Percentiles rank a stretch among this genome's conserved stretches.
Conservation (phyloP, 2,329 filamentous ascomycete species). For the Fusarium abutilonis region DNA sequence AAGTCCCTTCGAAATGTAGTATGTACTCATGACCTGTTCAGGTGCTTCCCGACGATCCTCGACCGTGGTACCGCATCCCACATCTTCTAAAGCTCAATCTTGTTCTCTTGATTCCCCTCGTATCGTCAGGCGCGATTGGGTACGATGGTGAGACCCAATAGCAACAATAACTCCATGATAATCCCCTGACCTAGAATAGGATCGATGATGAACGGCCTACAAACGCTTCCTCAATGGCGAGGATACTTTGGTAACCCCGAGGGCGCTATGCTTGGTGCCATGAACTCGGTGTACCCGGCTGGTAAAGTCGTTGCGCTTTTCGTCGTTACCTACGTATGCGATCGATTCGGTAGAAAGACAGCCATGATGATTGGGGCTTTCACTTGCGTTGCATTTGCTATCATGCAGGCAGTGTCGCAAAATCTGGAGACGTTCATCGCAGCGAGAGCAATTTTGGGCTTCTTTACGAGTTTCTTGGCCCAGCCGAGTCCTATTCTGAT, state of each 20-base stretch:
- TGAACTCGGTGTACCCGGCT: constrained; percentile 52
- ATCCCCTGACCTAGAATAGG: constrained; percentile 27
- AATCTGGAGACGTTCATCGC: constrained; percentile 46
- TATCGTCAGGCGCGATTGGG: constrained; percentile 55
- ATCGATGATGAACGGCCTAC: constrained; percentile 58
- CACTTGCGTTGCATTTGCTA: constrained; percentile 45
- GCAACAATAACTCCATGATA: fast-evolving
- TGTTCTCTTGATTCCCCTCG: constrained; percentile 54
- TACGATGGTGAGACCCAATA: constrained; percentile 53
- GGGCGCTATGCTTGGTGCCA: constrained; percentile 51
- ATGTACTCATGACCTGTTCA: constrained; percentile 1
- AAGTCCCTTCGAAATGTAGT: neutral
- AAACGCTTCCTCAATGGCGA: constrained; percentile 55
- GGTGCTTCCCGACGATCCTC: constrained; percentile 54
- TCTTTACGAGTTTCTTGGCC: constrained; percentile 46
- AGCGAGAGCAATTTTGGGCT: constrained; percentile 48
- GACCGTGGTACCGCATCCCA: constrained; percentile 54
- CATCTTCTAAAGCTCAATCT: constrained; percentile 58
- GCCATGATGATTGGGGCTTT: constrained; percentile 51
- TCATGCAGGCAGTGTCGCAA: constrained; percentile 47
- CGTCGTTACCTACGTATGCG: constrained; percentile 52
- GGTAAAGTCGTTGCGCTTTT: constrained; percentile 53
- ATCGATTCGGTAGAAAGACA: constrained; percentile 53
- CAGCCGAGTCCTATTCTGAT: constrained; percentile 49
- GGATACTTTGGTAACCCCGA: constrained; percentile 52